Percentiles rank a stretch among this genome's conserved stretches.
Evolutionary conservation across 148 eudicot species (phyloP).

Genomic region (Spergularia marina): DNA sequence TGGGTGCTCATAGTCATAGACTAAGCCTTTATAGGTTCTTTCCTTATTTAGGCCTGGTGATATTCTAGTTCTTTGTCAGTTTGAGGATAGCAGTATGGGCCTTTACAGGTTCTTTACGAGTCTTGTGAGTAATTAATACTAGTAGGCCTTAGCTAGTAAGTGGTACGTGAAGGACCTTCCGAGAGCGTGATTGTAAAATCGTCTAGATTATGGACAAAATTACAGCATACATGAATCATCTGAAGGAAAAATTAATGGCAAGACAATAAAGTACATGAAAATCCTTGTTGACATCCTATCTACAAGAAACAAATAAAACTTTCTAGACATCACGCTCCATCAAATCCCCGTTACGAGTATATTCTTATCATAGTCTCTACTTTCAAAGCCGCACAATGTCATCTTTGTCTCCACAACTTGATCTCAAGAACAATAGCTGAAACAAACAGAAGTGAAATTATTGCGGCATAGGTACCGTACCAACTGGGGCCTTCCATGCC

Average conservation of each 20-base stretch:
- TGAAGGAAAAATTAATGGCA: not conserved
- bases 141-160: too few species aligned
- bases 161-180: too few species aligned
- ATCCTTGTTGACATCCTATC: not conserved
- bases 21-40: not conserved
- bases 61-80: not conserved
- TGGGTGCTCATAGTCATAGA: not conserved
- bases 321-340: constrained; percentile 13
- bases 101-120: not conserved
- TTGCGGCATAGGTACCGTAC: constrained; percentile 58
- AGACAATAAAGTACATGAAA: constrained; percentile 5
- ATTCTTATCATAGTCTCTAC: not conserved
- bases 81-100: not conserved
- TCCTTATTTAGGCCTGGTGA: not conserved
- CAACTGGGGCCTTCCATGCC: constrained; percentile 61
- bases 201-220: not conserved
- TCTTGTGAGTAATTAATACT: too few species aligned
- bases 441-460: constrained; percentile 37
- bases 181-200: too few species aligned
- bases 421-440: constrained; percentile 43
- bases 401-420: constrained; percentile 46
- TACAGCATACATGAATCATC: not conserved
- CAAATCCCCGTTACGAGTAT: not conserved
- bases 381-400: constrained; percentile 12
- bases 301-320: constrained; percentile 4